phyloP scores from a whole-genome alignment of 176 grass and related monocot genomes.

The Elymus sibiricus region DNA sequence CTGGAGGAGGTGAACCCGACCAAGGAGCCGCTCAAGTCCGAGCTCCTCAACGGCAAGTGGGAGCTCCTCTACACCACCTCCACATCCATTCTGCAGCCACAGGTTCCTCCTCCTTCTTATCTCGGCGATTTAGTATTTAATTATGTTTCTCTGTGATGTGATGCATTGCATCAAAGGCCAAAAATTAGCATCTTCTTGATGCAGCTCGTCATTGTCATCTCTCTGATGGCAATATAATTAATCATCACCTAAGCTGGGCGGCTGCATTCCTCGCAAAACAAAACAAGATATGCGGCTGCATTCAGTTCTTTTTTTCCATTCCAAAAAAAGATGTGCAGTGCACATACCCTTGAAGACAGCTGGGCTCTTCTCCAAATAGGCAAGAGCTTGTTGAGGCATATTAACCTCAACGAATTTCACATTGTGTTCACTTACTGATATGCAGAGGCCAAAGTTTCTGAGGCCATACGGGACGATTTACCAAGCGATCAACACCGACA shows the following conservation, averaged over 20 bases:
- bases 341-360: too few relatives aligned
- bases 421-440: neutral
- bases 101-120: constrained; percentile 34
- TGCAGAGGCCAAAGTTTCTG: constrained; percentile 86
- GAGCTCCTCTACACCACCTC: constrained; percentile 93
- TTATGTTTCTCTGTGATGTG: too few relatives aligned
- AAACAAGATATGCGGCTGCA: too few relatives aligned
- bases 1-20: constrained; percentile 62
- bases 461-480: constrained; percentile 84
- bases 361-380: neutral
- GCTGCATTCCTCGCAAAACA: too few relatives aligned
- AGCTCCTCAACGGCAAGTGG: constrained; percentile 92
- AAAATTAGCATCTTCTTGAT: too few relatives aligned
- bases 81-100: constrained; percentile 62
- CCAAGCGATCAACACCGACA: constrained; percentile 84
- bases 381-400: neutral
- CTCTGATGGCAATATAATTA: too few relatives aligned
- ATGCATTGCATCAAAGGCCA: too few relatives aligned
- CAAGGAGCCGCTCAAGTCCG: constrained; percentile 90
- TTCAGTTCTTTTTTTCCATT: too few relatives aligned
- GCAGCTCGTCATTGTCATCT: too few relatives aligned
- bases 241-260: too few relatives aligned
- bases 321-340: too few relatives aligned
- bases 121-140: neutral
- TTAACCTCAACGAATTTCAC: accelerated